Evolutionary conservation across 352 stramenopile species (phyloP), one percentile per base, ranked within the genome.

Genomic region (Pythium folliculosum): DNA sequence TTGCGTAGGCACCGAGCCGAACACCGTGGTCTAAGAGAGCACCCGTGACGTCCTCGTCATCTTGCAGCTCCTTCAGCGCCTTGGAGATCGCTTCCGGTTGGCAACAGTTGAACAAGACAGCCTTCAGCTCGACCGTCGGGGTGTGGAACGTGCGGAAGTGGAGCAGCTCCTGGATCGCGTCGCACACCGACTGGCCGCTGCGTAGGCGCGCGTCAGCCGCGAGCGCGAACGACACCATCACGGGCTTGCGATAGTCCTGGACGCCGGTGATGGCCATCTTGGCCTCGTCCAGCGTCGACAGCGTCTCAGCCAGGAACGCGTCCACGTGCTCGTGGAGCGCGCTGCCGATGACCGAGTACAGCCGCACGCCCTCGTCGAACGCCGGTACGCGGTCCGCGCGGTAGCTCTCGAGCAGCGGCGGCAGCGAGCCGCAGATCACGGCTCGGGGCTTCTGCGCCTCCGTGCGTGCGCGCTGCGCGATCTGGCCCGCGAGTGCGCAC

Each of bases 91-190:
- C 73, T 69, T 97, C 91, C 1, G 91, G 91, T 58, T 93, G 81
- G 40, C 76, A 88, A 53, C 91, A 98, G 72, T 97, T 98, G 67
- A 98, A 97, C 4, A 97, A 69, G 64, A 98, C 76, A 17, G 67
- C 90, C 45, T 85, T 65, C 2, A 97, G 65, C 37, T 72, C 32
- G 7, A 55, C 54, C 9, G 8, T 62, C 13, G 59, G 53, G 1
- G 62, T 38, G 40, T 44, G 63, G 62, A 44, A 65, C 1, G 45
- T 65, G 30, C 65, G 71, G 45, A 80, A 82, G n/a, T 62, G 48
- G 13, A 89, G 50, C 35, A 85, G 48, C 5, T 78, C 65, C 2
- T 78, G 61, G 27, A 88, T 74, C 9, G 72, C 83, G 27, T 85
- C 60, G 14, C 63, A 63, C 23, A 90, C 73, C 4, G 69, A 64